Percentiles rank a stretch among this genome's conserved stretches.
These are phyloP conservation scores for Xylaria digitata DNA, from an alignment of 2,329 filamentous ascomycete species.

Conservation along the genomic window DNA sequence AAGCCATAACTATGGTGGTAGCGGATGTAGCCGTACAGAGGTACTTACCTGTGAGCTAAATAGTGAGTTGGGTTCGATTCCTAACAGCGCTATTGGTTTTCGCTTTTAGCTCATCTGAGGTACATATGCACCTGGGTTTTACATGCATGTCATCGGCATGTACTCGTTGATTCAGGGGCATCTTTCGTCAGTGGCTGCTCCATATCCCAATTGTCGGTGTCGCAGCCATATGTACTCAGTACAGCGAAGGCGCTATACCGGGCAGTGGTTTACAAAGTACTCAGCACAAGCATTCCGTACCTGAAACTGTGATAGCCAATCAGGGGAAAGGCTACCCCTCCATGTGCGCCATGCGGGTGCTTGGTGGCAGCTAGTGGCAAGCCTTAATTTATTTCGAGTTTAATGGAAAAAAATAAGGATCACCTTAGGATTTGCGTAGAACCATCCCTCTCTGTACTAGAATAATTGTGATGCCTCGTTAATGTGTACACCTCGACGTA, in stretches of 20 bases:
- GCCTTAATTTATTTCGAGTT: constrained; percentile 43
- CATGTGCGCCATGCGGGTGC: constrained; percentile 14
- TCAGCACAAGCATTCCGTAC: constrained; percentile 11
- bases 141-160: constrained; percentile 16
- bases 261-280: constrained; percentile 6
- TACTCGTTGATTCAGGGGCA: constrained; percentile 31
- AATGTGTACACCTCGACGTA: background rate
- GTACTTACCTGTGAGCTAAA: no score
- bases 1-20: background rate
- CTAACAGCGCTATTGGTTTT: no score
- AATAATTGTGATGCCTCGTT: constrained; percentile 7
- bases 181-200: constrained; percentile 34
- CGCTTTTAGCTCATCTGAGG: no score
- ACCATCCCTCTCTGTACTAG: background rate
- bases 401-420: constrained; percentile 24
- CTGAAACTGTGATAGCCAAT: constrained; percentile 36
- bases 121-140: constrained; percentile 13
- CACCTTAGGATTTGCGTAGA: constrained; percentile 19
- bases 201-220: constrained; percentile 26
- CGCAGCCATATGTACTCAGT: constrained; percentile 17
- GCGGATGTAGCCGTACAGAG: background rate
- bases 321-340: constrained; percentile 12
- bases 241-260: background rate
- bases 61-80: no score
- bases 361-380: constrained; percentile 34